Base-by-base conservation (phyloP, 2,329 filamentous ascomycete genomes). In the Magnaporthales sp. region DNA sequence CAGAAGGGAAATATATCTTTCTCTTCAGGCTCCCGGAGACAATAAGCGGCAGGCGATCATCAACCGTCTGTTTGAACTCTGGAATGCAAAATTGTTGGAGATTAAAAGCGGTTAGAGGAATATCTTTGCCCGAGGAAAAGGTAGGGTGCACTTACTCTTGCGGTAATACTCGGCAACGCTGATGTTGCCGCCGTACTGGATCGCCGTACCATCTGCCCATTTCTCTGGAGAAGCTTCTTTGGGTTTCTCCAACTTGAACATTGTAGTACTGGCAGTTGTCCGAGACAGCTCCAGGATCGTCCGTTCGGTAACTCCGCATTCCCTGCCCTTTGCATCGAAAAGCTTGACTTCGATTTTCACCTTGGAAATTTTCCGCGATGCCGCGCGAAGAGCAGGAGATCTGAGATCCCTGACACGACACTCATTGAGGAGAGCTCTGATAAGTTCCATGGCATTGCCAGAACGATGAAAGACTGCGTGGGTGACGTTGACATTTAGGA, bases 1-100 rank as follows among this genome's bases (percentile, higher is more conserved):
- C 89, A 0, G 86, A 84, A 0, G 91, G 90, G 51, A 91, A 76
- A 70, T 90, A 92, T 0, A 80, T 80, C 0, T 90, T 88, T 11
- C 82, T 84, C 0, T 79, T 75, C 0, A 73, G 71, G 11, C 76
- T 85, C 2, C 90, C 90, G 11, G 89, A 80, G 72, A 93, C 92
- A 69, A 93, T 75, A 1, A 92, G 80, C 0, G 90, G 89, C 4
- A 83, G 75, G 1, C 79, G 71, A 0, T 74, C 73, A 15, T 80
- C 68, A 1, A 79, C 68, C 0, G 62, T 72, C 1, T 76, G 66
- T 0, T 70, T 69, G 56, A 81, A 83, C 27, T 66, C 64, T 66
- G 9, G 30, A 9, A n/a, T 3, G 3, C 15, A 30, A 0, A 3
- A 22, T 29, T 5, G 30, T 4, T 38, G 22, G 29, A 19, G 13